A percentile compares a stretch with the other conserved stretches of the same genome.
These are phyloP conservation scores for Wickerhamomyces subpelliculosus DNA, from an alignment of 805 yeast genomes.

Conservation along the genomic window DNA sequence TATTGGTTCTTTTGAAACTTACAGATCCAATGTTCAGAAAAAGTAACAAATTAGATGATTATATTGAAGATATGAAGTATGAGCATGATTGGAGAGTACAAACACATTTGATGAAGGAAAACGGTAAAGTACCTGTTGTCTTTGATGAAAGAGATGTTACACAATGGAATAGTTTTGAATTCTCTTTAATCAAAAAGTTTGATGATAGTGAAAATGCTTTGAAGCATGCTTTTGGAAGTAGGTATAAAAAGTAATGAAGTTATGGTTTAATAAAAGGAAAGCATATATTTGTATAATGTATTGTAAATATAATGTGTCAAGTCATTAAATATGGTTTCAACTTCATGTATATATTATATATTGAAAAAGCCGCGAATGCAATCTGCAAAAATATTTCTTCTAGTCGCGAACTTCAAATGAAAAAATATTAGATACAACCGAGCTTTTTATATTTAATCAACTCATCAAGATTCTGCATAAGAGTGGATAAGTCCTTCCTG, in stretches of 20 bases:
- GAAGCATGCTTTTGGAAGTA: not conserved
- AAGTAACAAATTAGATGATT: slow-evolving; percentile 4
- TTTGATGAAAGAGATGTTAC: not conserved
- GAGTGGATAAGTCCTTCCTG: too few relatives aligned
- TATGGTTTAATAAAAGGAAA: not conserved
- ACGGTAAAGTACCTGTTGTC: not conserved
- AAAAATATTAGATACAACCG: too few relatives aligned
- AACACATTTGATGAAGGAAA: not conserved
- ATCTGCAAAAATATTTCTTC: too few relatives aligned
- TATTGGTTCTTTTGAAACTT: slow-evolving; percentile 40
- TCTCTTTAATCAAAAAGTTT: not conserved
- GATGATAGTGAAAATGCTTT: not conserved
- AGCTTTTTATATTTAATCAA: too few relatives aligned
- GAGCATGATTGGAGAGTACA: not conserved
- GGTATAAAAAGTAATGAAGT: not conserved
- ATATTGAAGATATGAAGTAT: slow-evolving; percentile 1
- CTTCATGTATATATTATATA: too few relatives aligned
- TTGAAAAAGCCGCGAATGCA: too few relatives aligned
- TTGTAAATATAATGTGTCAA: too few relatives aligned
- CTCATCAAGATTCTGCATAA: too few relatives aligned
- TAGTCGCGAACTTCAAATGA: too few relatives aligned
- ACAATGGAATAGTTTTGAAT: not conserved
- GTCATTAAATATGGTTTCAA: too few relatives aligned
- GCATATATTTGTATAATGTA: too few relatives aligned
- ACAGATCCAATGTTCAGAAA: slow-evolving; percentile 40